These are phyloP conservation scores for Heliosperma pusillum DNA, from an alignment of 148 eudicot genomes.

Conservation along the genomic window DNA sequence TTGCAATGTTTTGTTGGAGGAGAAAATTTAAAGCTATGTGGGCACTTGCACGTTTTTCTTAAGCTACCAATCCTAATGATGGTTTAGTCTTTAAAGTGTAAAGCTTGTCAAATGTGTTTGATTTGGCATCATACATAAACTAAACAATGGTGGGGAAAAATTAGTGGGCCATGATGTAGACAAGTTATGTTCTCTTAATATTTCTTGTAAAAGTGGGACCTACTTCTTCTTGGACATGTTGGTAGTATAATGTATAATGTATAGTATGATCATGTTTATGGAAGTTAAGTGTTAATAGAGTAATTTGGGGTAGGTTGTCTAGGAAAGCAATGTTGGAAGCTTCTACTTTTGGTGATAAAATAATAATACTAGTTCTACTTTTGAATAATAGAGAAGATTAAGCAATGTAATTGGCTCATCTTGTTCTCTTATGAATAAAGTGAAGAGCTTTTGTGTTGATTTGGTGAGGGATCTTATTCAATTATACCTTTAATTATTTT, in stretches of 20 bases:
- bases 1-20: no score
- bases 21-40: no score
- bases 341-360: slow-evolving; percentile 26
- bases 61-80: slow-evolving; percentile 16
- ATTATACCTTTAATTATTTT: slow-evolving; percentile 18
- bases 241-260: neutral
- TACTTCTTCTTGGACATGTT: slow-evolving; percentile 4
- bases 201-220: slow-evolving; percentile 30
- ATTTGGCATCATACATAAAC: slow-evolving; percentile 24
- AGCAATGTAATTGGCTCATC: slow-evolving; percentile 18
- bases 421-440: slow-evolving; percentile 28
- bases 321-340: slow-evolving; percentile 32
- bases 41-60: slow-evolving; percentile 22
- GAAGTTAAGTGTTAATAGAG: slow-evolving; percentile 21
- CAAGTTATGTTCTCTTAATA: slow-evolving; percentile 22
- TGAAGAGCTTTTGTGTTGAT: slow-evolving; percentile 27
- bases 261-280: slow-evolving; percentile 27
- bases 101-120: slow-evolving; percentile 35
- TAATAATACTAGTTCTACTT: neutral
- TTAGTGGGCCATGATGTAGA: slow-evolving; percentile 37
- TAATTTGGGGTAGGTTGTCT: slow-evolving; percentile 35
- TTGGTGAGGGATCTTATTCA: slow-evolving; percentile 22
- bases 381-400: neutral
- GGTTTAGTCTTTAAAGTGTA: slow-evolving; percentile 35
- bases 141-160: slow-evolving; percentile 28